Percentiles rank a stretch among this genome's conserved stretches.
These are phyloP conservation scores for Colletotrichum abscissum DNA, from an alignment of 2,329 filamentous ascomycete species.

Conservation along the genomic window DNA sequence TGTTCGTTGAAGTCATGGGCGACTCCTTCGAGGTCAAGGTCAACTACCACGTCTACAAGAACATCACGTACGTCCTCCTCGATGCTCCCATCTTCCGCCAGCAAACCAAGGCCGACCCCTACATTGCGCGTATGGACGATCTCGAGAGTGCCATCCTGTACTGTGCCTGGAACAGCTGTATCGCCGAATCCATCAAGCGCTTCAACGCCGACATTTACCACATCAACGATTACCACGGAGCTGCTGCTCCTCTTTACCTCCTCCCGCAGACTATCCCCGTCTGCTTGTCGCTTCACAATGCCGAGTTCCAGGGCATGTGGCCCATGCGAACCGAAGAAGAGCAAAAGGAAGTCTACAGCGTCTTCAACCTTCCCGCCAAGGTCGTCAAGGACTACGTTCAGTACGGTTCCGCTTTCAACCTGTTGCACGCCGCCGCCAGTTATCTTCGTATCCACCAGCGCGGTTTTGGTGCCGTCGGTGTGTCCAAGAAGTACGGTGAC, in stretches of 20 bases:
- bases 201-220: conserved; percentile 75
- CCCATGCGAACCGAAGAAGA: conserved; percentile 72
- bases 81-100: conserved; percentile 75
- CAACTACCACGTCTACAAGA: conserved; percentile 71
- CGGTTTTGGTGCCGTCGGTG: conserved; percentile 75
- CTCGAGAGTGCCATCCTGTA: conserved; percentile 76
- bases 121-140: conserved; percentile 77
- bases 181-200: conserved; percentile 70
- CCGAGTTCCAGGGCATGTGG: conserved; percentile 77
- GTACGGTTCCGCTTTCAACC: conserved; percentile 76
- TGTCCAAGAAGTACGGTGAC: conserved; percentile 76
- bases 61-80: conserved; percentile 76
- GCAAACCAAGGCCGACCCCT: conserved; percentile 71
- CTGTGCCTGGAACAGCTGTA: conserved; percentile 77
- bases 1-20: conserved; percentile 71
- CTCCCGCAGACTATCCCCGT: conserved; percentile 71
- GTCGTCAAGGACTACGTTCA: conserved; percentile 71
- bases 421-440: conserved; percentile 74
- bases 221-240: conserved; percentile 74
- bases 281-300: conserved; percentile 75
- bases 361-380: conserved; percentile 70
- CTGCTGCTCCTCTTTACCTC: conserved; percentile 72
- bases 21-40: conserved; percentile 70
- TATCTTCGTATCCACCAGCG: conserved; percentile 75
- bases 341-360: conserved; percentile 70